A percentile compares a stretch with the other conserved stretches of the same genome.
Conservation (phyloP, 2,329 filamentous ascomycete species). For the Didymella glomerata region DNA sequence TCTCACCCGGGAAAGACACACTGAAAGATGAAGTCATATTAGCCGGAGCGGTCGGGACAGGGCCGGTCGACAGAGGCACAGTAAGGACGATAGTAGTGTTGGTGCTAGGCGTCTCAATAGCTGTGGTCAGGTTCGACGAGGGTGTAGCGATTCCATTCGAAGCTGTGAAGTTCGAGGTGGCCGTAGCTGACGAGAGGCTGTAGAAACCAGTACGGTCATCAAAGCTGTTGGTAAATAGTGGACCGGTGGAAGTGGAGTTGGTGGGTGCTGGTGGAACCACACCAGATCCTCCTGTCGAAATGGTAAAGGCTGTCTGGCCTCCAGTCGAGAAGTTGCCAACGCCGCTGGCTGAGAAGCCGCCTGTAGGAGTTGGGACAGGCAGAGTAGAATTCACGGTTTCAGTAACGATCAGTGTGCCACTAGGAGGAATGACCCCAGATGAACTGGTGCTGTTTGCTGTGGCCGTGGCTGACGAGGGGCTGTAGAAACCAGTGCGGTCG, state of each 20-base stretch:
- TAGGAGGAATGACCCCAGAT: not conserved
- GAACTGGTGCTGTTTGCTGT: conserved; percentile 4
- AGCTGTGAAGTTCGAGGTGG: conserved; percentile 15
- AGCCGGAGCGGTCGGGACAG: not conserved
- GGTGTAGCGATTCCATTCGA: conserved; percentile 18
- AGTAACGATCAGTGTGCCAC: not conserved
- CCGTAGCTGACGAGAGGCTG: conserved; percentile 6
- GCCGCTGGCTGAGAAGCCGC: conserved; percentile 15
- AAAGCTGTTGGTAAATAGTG: not conserved
- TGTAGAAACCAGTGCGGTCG: not conserved
- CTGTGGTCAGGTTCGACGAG: conserved; percentile 1
- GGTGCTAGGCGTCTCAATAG: conserved; percentile 6
- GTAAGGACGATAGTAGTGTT: conserved; percentile 8
- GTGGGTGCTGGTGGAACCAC: conserved; percentile 9
- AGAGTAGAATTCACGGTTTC: conserved; percentile 11
- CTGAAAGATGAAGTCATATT: conserved; percentile 5
- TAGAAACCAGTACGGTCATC: not conserved
- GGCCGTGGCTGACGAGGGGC: conserved; percentile 6
- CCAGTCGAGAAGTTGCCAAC: conserved; percentile 19
- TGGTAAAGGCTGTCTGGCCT: conserved; percentile 6
- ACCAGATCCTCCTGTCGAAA: conserved; percentile 3
- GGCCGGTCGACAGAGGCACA: conserved; percentile 9
- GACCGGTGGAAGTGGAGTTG: conserved; percentile 6
- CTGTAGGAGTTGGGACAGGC: not conserved
- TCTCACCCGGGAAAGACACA: not conserved